Percentiles rank a stretch among this genome's conserved stretches.
These are phyloP conservation scores for Collybiopsis luxurians DNA, from an alignment of 768 basidiomycete genomes.

Conservation along the genomic window DNA sequence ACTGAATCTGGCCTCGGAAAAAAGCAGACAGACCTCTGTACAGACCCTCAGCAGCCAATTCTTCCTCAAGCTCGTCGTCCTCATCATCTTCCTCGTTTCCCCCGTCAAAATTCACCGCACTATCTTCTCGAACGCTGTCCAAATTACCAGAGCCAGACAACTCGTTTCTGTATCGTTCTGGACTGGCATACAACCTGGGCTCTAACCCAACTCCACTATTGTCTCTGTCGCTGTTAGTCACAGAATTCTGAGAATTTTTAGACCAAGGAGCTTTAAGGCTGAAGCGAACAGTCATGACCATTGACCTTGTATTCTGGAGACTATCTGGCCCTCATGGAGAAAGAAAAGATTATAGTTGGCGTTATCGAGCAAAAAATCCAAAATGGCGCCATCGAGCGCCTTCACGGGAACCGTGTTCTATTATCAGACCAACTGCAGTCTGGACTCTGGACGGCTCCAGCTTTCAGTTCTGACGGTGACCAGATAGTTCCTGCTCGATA, in stretches of 20 bases:
- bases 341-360: no score
- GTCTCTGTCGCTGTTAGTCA: background rate
- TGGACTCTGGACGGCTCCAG: no score
- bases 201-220: background rate
- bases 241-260: background rate
- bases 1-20: no score
- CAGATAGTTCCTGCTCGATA: no score
- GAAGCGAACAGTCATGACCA: background rate
- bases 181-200: conserved; percentile 16
- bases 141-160: conserved; percentile 18
- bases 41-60: conserved; percentile 47
- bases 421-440: no score
- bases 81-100: conserved; percentile 26
- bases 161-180: conserved; percentile 30
- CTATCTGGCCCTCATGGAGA: no score
- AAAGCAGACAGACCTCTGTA: conserved; percentile 45
- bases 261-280: conserved; percentile 5
- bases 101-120: conserved; percentile 11
- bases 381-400: no score
- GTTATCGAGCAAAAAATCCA: no score
- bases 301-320: background rate
- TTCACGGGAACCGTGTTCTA: no score
- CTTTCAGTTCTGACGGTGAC: no score
- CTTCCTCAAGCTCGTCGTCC: conserved; percentile 38
- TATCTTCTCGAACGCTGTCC: conserved; percentile 37